These are phyloP conservation scores for Metschnikowia chrysomelidarum DNA, from an alignment of 805 yeast genomes.

Conservation along the genomic window DNA sequence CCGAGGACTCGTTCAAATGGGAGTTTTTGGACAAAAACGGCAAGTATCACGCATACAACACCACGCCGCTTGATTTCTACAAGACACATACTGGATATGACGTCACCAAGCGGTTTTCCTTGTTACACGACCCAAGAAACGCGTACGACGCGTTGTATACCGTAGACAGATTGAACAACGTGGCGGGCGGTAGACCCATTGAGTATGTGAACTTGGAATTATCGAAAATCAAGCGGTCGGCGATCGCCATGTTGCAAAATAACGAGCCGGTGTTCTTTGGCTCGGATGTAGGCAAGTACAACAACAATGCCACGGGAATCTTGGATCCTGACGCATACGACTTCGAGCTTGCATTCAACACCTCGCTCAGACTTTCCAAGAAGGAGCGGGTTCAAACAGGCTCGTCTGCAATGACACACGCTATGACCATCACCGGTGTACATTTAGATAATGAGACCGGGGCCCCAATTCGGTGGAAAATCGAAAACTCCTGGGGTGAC, in stretches of 20 bases:
- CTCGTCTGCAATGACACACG: conserved; percentile 84
- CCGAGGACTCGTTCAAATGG: conserved; percentile 67
- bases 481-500: conserved; percentile 46
- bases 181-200: conserved; percentile 67
- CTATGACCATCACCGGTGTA: conserved; percentile 82
- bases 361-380: conserved; percentile 51
- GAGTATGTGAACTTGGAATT: conserved; percentile 68
- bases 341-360: conserved; percentile 55
- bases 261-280: conserved; percentile 87
- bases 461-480: conserved; percentile 42
- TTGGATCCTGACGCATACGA: conserved; percentile 73
- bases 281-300: conserved; percentile 81
- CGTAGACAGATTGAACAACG: conserved; percentile 74
- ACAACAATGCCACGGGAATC: conserved; percentile 60
- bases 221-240: conserved; percentile 54
- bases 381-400: conserved; percentile 68
- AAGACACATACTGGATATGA: conserved; percentile 52
- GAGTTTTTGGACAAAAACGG: conserved; percentile 74
- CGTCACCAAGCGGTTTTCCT: conserved; percentile 54
- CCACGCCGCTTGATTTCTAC: conserved; percentile 69
- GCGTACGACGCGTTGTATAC: conserved; percentile 59
- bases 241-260: conserved; percentile 64
- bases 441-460: conserved; percentile 57
- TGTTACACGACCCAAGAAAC: conserved; percentile 83
- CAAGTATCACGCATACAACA: conserved; percentile 46